Evolutionary conservation across 768 basidiomycete species (phyloP).

Genomic region (Leccinum fibrillosum): DNA sequence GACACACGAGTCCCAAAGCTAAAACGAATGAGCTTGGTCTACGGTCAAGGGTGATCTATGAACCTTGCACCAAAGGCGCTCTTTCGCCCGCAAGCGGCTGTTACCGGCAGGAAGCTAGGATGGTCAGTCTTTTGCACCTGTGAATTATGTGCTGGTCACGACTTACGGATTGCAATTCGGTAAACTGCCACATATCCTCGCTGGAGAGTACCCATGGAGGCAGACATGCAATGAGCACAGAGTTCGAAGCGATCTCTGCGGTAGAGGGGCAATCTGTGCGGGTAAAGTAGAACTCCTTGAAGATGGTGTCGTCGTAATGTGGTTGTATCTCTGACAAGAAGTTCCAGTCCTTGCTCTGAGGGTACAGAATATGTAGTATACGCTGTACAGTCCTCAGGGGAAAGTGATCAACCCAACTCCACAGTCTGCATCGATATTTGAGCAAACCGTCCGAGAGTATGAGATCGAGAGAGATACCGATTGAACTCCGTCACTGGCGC

Average conservation of each 20-base stretch:
- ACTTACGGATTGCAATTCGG: constrained; percentile 35
- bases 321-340: constrained; percentile 36
- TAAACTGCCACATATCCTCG: constrained; percentile 54
- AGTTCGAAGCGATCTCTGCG: constrained; percentile 28
- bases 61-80: constrained; percentile 64
- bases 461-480: constrained; percentile 18
- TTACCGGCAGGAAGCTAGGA: constrained; percentile 27
- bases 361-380: constrained; percentile 43
- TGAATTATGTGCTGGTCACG: not conserved
- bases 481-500: constrained; percentile 32
- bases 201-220: constrained; percentile 56
- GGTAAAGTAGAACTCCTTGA: constrained; percentile 47
- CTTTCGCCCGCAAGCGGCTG: constrained; percentile 46
- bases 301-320: constrained; percentile 39
- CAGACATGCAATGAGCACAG: constrained; percentile 55
- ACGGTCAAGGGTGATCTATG: not conserved
- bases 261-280: constrained; percentile 17
- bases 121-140: not conserved
- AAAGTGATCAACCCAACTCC: constrained; percentile 33
- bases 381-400: constrained; percentile 33
- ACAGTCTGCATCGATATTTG: constrained; percentile 19
- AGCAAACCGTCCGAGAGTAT: not conserved
- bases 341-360: constrained; percentile 40
- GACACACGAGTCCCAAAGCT: constrained; percentile 54
- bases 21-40: constrained; percentile 8